Evolutionary conservation across 805 yeast species (phyloP), one percentile per base, ranked within the genome.

Genomic region (Yarrowia sp.): DNA sequence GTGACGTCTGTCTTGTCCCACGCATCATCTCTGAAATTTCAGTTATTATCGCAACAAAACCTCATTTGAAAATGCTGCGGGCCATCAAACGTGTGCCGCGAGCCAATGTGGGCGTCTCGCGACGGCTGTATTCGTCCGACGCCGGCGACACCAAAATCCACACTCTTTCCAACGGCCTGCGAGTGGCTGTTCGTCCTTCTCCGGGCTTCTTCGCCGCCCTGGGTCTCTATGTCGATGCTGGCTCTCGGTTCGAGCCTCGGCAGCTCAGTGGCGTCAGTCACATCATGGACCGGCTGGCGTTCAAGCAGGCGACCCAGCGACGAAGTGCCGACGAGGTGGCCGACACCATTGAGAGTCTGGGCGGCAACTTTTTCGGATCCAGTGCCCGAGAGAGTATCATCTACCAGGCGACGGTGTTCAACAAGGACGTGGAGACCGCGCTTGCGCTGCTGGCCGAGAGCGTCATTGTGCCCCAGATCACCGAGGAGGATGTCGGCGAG

Each of bases 321-420:
- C 70, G 72, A 68, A 73, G 85, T 1, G 93, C 91, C 2, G 79
- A 82, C 50, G 84, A 88, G 64, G 90, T 95, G 91, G 83, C 90
- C 71, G 89, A 89, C 71, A 84, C 83, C 20, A 80, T 95, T 70
- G 92, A 92, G 68, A 81, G 85, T 43, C 78, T 95, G 68, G 99
- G 99, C 60, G 99, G 98, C 14, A 94, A 92, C 76, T 92, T 90
- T 78, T 93, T 91, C 86, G 90, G 97, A 74, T 89, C 96, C 0
- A 89, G 97, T 0, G 90, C 96, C 9, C 84, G 99, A 74, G 99
- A 95, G 77, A 85, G 96, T 4, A 83, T 94, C 81, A 86, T 94
- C 79, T 95, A 95, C 77, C 98, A 95, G 78, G 96, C 98, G 1
- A 88, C 97, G 2, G 97, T 92, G 0, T 94, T 95, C 83, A 93